A percentile compares a stretch with the other conserved stretches of the same genome.
phyloP scores from a whole-genome alignment of 192 early-diverging fungal species.

The Phycomyces nitens region DNA sequence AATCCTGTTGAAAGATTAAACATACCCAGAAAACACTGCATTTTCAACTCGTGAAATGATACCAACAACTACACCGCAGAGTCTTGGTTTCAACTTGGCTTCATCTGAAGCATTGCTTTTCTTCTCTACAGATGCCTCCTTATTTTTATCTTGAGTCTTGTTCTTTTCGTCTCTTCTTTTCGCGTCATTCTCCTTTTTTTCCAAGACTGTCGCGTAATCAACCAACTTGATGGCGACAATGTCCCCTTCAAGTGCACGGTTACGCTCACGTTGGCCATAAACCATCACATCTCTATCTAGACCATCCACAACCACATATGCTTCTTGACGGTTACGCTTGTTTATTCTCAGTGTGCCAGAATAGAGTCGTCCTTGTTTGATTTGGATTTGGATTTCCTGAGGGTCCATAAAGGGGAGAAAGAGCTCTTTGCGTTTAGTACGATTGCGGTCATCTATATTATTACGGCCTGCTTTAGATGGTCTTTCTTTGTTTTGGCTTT shows the following conservation, averaged over 20 bases:
- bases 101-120: conserved; percentile 23
- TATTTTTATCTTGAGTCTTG: conserved; percentile 37
- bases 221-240: conserved; percentile 64
- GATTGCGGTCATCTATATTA: conserved; percentile 10
- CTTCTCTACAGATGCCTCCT: conserved; percentile 26
- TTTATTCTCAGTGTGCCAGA: conserved; percentile 79
- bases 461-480: not conserved
- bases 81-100: conserved; percentile 40
- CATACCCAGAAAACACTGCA: conserved; percentile 42
- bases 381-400: not conserved
- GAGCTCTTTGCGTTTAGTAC: not conserved
- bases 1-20: not conserved
- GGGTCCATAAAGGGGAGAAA: conserved; percentile 10
- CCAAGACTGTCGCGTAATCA: conserved; percentile 52
- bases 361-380: conserved; percentile 47
- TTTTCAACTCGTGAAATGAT: conserved; percentile 35
- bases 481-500: not conserved
- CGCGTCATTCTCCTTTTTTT: conserved; percentile 37
- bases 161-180: conserved; percentile 39
- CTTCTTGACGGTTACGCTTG: conserved; percentile 72
- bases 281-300: conserved; percentile 71
- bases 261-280: conserved; percentile 56
- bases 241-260: conserved; percentile 82
- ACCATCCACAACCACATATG: conserved; percentile 73
- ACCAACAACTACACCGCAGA: conserved; percentile 40